Percentiles rank a stretch among this genome's conserved stretches.
These are phyloP conservation scores for Aspergillus aculeatinus DNA, from an alignment of 2,329 filamentous ascomycete genomes.

Conservation along the genomic window DNA sequence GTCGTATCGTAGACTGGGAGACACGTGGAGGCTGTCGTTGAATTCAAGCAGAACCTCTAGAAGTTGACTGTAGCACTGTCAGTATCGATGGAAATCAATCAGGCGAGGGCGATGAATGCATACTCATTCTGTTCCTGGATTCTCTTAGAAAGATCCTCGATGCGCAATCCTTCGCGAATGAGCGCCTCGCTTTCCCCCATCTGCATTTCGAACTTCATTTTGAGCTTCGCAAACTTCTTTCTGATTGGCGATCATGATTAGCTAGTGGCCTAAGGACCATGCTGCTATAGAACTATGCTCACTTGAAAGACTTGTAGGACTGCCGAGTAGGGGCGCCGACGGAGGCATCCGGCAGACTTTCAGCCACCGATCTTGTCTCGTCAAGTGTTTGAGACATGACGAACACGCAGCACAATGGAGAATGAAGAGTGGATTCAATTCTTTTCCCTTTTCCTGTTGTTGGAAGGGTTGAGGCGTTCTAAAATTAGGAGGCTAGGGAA, in stretches of 20 bases:
- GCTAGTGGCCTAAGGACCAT: neutral
- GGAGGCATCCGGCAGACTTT: conserved; percentile 34
- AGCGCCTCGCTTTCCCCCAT: conserved; percentile 64
- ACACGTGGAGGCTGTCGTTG: conserved; percentile 79
- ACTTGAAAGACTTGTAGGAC: conserved; percentile 69
- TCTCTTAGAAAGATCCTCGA: conserved; percentile 75
- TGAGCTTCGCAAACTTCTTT: conserved; percentile 90
- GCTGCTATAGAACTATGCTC: conserved; percentile 16
- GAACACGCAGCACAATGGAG: neutral
- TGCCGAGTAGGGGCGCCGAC: conserved; percentile 46
- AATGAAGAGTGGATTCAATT: too few species aligned
- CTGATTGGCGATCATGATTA: conserved; percentile 26
- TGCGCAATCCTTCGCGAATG: conserved; percentile 78
- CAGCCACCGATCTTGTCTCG: conserved; percentile 28
- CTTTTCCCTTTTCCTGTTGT: too few species aligned
- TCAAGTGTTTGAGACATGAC: conserved; percentile 36
- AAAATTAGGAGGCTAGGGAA: conserved; percentile 7
- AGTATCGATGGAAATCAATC: neutral
- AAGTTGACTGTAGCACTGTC: conserved; percentile 64
- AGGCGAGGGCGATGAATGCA: conserved; percentile 31
- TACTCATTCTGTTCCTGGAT: conserved; percentile 93
- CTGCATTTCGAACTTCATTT: conserved; percentile 77
- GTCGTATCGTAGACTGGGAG: conserved; percentile 71
- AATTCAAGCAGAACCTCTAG: conserved; percentile 86
- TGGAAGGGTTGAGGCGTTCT: neutral